Conservation (phyloP, 768 basidiomycete genomes). For the Podaxis sp. region DNA sequence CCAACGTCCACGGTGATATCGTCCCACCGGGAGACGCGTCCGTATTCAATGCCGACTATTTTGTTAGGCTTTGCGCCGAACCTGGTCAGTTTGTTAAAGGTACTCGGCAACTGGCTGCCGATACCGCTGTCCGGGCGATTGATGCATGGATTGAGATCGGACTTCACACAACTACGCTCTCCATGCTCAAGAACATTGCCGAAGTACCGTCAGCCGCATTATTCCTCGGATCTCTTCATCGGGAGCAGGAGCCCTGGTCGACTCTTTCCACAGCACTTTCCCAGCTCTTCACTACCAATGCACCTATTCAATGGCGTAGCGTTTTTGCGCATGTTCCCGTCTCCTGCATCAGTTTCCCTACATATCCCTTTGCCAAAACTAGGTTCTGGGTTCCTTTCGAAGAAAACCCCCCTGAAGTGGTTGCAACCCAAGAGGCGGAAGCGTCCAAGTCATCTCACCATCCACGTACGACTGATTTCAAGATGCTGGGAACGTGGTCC, state of each 20-base stretch:
- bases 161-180: slow-evolving; percentile 55
- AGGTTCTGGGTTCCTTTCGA: slow-evolving; percentile 57
- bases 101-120: slow-evolving; percentile 37
- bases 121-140: slow-evolving; percentile 26
- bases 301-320: slow-evolving; percentile 52
- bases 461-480: slow-evolving; percentile 11
- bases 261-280: slow-evolving; percentile 47
- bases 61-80: slow-evolving; percentile 55
- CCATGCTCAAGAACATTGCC: slow-evolving; percentile 50
- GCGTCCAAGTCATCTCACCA: slow-evolving; percentile 8
- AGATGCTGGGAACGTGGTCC: slow-evolving; percentile 1
- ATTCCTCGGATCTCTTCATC: slow-evolving; percentile 52
- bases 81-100: slow-evolving; percentile 59
- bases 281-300: slow-evolving; percentile 43
- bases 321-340: slow-evolving; percentile 48
- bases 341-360: slow-evolving; percentile 53
- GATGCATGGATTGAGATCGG: slow-evolving; percentile 66
- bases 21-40: slow-evolving; percentile 50
- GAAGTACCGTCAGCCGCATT: slow-evolving; percentile 29
- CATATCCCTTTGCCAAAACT: slow-evolving; percentile 59
- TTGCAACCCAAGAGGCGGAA: background rate
- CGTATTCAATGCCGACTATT: slow-evolving; percentile 52
- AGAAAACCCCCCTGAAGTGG: slow-evolving; percentile 23
- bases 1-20: slow-evolving; percentile 55
- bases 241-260: slow-evolving; percentile 40